A percentile compares a stretch with the other conserved stretches of the same genome.
Evolutionary conservation across 2,329 filamentous ascomycete genomes (phyloP).

Genomic region (Neofusicoccum sp.): DNA sequence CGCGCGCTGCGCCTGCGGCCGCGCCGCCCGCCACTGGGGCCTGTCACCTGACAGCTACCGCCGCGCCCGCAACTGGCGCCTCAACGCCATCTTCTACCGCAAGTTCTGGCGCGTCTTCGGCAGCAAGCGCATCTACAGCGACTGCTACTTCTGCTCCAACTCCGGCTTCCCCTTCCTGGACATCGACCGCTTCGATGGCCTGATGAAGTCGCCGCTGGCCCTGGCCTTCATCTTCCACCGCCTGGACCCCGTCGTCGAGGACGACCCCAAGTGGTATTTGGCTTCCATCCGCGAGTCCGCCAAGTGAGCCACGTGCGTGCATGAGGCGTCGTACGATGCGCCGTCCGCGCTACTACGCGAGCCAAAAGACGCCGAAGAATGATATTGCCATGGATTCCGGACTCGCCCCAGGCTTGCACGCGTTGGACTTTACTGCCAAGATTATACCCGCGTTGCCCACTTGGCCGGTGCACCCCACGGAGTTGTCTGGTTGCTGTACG

Average conservation of each 20-base stretch:
- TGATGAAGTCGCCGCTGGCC: conserved; percentile 16
- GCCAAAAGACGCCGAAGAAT: too few relatives aligned
- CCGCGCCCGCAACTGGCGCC: conserved; percentile 17
- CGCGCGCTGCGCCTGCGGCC: neutral
- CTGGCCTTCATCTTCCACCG: conserved; percentile 19
- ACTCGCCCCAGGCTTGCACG: too few relatives aligned
- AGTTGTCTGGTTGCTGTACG: too few relatives aligned
- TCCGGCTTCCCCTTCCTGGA: conserved; percentile 19
- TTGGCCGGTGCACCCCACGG: too few relatives aligned
- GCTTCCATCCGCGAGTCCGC: conserved; percentile 4
- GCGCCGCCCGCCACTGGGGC: conserved; percentile 4
- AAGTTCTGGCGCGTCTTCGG: conserved; percentile 22
- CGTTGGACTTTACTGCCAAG: too few relatives aligned
- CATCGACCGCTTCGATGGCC: conserved; percentile 15
- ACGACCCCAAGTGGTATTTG: conserved; percentile 19
- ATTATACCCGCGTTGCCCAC: too few relatives aligned
- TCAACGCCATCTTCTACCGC: conserved; percentile 21
- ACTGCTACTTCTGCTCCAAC: conserved; percentile 20
- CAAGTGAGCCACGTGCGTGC: neutral
- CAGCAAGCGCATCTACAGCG: conserved; percentile 18
- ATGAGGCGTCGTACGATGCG: neutral
- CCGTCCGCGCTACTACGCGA: too few relatives aligned
- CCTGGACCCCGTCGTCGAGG: conserved; percentile 13
- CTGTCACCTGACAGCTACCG: conserved; percentile 18
- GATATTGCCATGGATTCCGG: too few relatives aligned